Evolutionary conservation across 192 early-diverging fungal genomes (phyloP).

Genomic region (Backusella parvicylindrica): DNA sequence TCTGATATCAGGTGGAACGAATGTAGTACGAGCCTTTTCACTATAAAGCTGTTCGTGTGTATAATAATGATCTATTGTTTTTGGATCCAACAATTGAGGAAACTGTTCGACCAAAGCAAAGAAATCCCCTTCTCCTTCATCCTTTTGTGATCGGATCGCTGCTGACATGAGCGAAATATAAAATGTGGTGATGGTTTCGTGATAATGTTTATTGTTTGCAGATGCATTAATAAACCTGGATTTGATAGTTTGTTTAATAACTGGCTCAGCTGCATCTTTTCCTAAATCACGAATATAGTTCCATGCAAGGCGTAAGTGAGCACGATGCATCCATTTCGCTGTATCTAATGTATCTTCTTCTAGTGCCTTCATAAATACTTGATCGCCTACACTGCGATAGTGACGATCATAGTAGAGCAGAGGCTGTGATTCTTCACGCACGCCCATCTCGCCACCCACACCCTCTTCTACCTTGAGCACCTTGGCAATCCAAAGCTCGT

Average conservation of each 20-base stretch:
- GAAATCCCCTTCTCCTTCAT: conserved; percentile 27
- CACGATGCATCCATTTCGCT: conserved; percentile 34
- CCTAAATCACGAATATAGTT: conserved; percentile 36
- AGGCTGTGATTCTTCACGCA: conserved; percentile 33
- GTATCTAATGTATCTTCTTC: conserved; percentile 25
- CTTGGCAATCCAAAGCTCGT: conserved; percentile 60
- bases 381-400: conserved; percentile 45
- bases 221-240: conserved; percentile 12
- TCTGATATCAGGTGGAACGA: conserved; percentile 30
- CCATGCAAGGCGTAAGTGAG: conserved; percentile 42
- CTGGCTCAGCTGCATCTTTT: conserved; percentile 10
- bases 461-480: conserved; percentile 55
- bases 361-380: conserved; percentile 38
- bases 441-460: conserved; percentile 33
- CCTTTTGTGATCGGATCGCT: conserved; percentile 9
- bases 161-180: conserved; percentile 25
- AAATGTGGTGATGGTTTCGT: conserved; percentile 38
- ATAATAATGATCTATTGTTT: conserved; percentile 31
- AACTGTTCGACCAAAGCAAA: conserved; percentile 31
- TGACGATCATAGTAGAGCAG: conserved; percentile 50
- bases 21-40: conserved; percentile 12
- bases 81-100: conserved; percentile 26
- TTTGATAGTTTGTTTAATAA: conserved; percentile 29
- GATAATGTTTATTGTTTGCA: conserved; percentile 14
- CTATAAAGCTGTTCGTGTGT: conserved; percentile 17